Evolutionary conservation across 2,329 filamentous ascomycete species (phyloP), one percentile per base, ranked within the genome.

Genomic region (Penicillium sp.): DNA sequence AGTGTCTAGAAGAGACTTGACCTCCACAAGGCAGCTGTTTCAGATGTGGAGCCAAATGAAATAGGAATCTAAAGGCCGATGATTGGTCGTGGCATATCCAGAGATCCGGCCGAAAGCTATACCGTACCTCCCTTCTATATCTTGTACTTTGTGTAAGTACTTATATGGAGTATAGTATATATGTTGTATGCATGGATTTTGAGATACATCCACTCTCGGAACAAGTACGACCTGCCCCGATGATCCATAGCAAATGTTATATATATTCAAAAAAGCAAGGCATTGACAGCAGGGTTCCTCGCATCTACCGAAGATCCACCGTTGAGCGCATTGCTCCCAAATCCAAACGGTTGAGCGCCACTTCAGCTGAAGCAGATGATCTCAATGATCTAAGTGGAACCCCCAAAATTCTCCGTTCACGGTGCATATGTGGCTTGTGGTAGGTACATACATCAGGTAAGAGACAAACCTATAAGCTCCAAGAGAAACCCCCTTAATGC

Each of bases 221-320:
- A 43, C 23, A 43, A n/a, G 17, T 12, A 29, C 12, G 23, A n/a
- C 42, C n/a, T 38, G n/a, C n/a, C 17, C 42, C 25, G 25, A 44
- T 44, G 25, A 44, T 43, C 23, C 23, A 21, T 15, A 44, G 19
- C 3, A 6, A 41, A 4, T 31, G 31, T 13, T 7, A 36, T 38
- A 38, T 38, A 31, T 31, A 31, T 31, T n/a, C n/a, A 31, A 13
- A 31, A 31, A 31, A 31, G 29, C 13, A 31, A n/a, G 17, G 25
- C 23, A 49, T 15, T 61, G 61, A 57, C 61, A 59, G 60, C 52
- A 35, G 61, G 49, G 63, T 66, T 66, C 63, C 19, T 48, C 19
- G 3, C 45, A 48, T 63, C 57, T 57, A 60, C 57, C 50, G 48
- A 60, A 53, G 63, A 62, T 61, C 63, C 61, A 60, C 62, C 23